Conservation (phyloP, 2,329 filamentous ascomycete species). For the Ophiostoma angusticollis region DNA sequence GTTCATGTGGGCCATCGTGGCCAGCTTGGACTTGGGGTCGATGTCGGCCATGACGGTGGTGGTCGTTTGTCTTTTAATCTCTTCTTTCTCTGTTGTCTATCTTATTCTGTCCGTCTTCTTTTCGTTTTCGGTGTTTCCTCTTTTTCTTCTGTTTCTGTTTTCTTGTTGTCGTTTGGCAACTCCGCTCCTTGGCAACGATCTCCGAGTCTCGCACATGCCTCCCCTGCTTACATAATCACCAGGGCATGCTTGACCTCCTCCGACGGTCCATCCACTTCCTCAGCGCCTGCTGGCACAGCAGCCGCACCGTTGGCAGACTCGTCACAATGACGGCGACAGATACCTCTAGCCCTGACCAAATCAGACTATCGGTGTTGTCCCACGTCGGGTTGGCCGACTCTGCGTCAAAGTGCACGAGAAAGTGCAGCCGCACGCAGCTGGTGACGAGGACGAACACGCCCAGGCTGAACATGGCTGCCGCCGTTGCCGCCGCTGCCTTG, state of each 20-base stretch:
- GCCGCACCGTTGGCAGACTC: slow-evolving; percentile 27
- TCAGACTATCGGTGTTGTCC: slow-evolving; percentile 28
- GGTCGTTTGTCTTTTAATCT: neutral
- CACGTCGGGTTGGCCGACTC: slow-evolving; percentile 26
- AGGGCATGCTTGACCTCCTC: too few relatives aligned
- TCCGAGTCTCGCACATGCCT: neutral
- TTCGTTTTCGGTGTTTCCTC: neutral
- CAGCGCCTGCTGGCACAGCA: slow-evolving; percentile 13
- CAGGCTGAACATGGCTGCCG: slow-evolving; percentile 25
- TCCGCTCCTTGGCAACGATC: neutral
- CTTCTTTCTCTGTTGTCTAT: neutral
- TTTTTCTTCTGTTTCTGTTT: neutral
- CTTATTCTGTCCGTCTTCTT: neutral
- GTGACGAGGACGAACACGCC: slow-evolving; percentile 25
- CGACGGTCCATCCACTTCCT: neutral
- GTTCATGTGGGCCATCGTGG: slow-evolving; percentile 74
- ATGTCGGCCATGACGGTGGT: slow-evolving; percentile 4
- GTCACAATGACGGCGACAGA: slow-evolving; percentile 29
- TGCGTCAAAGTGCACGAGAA: slow-evolving; percentile 17
- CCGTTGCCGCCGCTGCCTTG: slow-evolving; percentile 7
- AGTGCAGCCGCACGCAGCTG: slow-evolving; percentile 24
- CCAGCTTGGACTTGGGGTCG: slow-evolving; percentile 16
- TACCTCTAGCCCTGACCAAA: slow-evolving; percentile 32
- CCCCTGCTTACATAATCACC: too few relatives aligned
- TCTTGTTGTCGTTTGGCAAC: neutral